Evolutionary conservation across 495 filamentous ascomycete species (phyloP), one percentile per base, ranked within the genome.

Genomic region (Parachaetomium inaequale): DNA sequence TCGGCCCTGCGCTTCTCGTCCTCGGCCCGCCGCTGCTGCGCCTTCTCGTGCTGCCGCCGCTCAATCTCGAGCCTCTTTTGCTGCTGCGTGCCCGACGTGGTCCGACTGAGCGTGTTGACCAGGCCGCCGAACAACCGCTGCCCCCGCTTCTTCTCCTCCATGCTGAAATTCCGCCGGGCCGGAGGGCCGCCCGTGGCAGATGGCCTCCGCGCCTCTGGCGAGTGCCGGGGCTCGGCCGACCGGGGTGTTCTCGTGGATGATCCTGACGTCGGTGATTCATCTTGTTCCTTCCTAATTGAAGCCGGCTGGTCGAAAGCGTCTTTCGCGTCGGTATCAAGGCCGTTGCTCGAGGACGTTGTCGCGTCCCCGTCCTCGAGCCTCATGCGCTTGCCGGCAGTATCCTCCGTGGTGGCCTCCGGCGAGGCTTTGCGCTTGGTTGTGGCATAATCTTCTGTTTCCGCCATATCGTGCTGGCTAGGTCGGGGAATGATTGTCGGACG

Each of bases 71-170:
- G 85, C 55, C 93, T 85, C 66, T 87, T 87, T 74, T 85, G 90
- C 67, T 91, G 87, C 69, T 82, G 80, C 32, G 77, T 72, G 68
- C 72, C 81, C 42, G 90, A 84, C 67, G 84, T 79, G 50, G 83
- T 89, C 79, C 94, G 90, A 72, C 89, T 93, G 61, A 98, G 84
- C 56, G 92, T 93, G 72, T 88, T 91, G 66, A 96, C 79, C 66
- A 96, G 75, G 55, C 87, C 91, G 56, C 94, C 94, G 76, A 97
- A 96, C 69, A 98, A 82, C 56, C 94, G 82, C 78, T 90, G 88
- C 46, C 90, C 92, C 14, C 94, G 89, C 68, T 88, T 89, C 72
- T 88, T 91, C 70, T 97, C 93, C 63, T 96, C 91, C 59, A 84
- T 76, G 34, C 77, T 80, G 32, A 81, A 76, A 59, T 81, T 83